phyloP scores from a whole-genome alignment of 108 stramenopile genomes.

The Stephanodiscus minutulus region DNA sequence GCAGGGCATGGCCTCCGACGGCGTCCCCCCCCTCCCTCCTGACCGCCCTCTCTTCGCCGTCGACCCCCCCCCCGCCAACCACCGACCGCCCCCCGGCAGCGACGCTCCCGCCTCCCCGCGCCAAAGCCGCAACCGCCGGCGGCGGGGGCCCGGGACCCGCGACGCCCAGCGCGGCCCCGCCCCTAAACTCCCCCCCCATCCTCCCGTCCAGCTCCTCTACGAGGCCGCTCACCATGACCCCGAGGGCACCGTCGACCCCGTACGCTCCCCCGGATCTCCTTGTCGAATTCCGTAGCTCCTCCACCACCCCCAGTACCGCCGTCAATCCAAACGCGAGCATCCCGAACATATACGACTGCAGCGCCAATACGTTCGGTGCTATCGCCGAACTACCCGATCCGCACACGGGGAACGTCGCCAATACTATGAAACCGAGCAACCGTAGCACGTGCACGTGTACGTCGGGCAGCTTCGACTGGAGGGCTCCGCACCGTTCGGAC shows the following conservation, averaged over 20 bases:
- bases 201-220: slow-evolving; percentile 67
- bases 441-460: slow-evolving; percentile 46
- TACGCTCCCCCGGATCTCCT: slow-evolving; percentile 63
- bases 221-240: slow-evolving; percentile 70
- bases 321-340: slow-evolving; percentile 50
- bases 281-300: slow-evolving; percentile 43
- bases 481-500: slow-evolving; percentile 46
- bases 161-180: not conserved
- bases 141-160: not conserved
- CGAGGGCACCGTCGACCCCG: slow-evolving; percentile 68
- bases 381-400: slow-evolving; percentile 51
- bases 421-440: slow-evolving; percentile 39
- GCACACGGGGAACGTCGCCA: slow-evolving; percentile 47
- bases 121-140: not conserved
- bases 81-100: not conserved
- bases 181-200: slow-evolving; percentile 29
- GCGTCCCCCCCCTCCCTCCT: not conserved
- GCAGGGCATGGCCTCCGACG: not conserved
- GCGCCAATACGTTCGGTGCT: slow-evolving; percentile 39
- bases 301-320: slow-evolving; percentile 48
- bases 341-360: slow-evolving; percentile 55
- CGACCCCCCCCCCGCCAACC: not conserved
- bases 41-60: not conserved
- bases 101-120: not conserved
- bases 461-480: slow-evolving; percentile 53